These are phyloP conservation scores for Trichoderma guizhouense DNA, from an alignment of 2,329 filamentous ascomycete genomes.

Conservation along the genomic window DNA sequence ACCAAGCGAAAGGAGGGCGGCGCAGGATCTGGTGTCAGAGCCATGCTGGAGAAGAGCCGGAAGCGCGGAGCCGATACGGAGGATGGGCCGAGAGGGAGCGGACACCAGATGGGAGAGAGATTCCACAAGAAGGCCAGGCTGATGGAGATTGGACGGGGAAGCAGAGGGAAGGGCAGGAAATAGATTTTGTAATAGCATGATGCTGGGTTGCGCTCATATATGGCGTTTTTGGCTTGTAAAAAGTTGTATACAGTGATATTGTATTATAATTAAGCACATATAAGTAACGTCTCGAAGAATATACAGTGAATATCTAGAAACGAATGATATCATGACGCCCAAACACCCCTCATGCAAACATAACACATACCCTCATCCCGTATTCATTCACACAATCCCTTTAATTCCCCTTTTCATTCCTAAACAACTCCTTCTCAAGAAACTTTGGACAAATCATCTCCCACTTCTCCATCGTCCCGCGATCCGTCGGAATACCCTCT, in stretches of 20 bases:
- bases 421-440: slow-evolving; percentile 27
- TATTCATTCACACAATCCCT: neutral
- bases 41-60: slow-evolving; percentile 75
- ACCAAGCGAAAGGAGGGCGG: slow-evolving; percentile 65
- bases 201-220: neutral
- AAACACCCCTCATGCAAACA: neutral
- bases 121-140: slow-evolving; percentile 68
- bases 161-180: slow-evolving; percentile 42
- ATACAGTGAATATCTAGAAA: neutral
- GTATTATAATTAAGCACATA: neutral
- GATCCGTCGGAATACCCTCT: slow-evolving; percentile 21
- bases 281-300: neutral
- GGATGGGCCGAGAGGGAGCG: slow-evolving; percentile 68
- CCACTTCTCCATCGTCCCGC: slow-evolving; percentile 23
- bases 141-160: slow-evolving; percentile 45
- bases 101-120: slow-evolving; percentile 65
- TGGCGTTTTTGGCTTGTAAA: neutral
- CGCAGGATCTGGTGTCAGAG: slow-evolving; percentile 52
- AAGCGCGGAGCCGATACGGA: slow-evolving; percentile 68
- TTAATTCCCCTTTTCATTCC: slow-evolving; percentile 18
- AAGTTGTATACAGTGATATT: neutral
- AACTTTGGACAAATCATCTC: slow-evolving; percentile 26
- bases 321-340: neutral
- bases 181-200: neutral
- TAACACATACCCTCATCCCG: neutral